Conservation (phyloP, 139 green algal genomes). For the Chlorella sorokiniana region DNA sequence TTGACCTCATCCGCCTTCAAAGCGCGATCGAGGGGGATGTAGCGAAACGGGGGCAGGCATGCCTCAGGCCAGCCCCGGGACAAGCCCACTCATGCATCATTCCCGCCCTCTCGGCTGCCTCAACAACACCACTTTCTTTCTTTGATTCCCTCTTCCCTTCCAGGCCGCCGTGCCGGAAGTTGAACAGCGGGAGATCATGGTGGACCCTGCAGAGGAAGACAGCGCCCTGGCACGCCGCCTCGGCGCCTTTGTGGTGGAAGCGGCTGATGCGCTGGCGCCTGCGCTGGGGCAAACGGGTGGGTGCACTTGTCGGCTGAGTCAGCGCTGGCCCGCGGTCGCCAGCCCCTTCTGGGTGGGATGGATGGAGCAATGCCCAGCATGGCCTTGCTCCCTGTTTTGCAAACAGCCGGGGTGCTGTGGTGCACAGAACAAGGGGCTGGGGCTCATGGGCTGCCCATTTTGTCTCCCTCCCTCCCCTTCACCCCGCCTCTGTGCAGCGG, state of each 20-base stretch:
- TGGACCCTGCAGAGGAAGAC: background rate
- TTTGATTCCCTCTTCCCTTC: no score
- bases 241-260: slow-evolving; percentile 6
- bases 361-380: background rate
- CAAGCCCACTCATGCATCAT: background rate
- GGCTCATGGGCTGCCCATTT: background rate
- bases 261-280: background rate
- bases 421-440: background rate
- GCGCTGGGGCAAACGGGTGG: no score
- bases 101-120: background rate
- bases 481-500: background rate
- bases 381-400: background rate
- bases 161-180: background rate
- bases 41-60: no score
- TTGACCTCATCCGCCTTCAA: no score
- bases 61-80: no score
- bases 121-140: no score
- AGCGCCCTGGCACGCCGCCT: background rate
- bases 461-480: background rate
- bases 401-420: background rate
- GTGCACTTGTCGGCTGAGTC: background rate
- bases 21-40: no score
- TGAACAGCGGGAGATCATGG: background rate
- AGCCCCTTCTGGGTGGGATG: background rate
- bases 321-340: background rate